Evolutionary conservation across 768 basidiomycete genomes (phyloP).

Genomic region (Gyrodon lividus): DNA sequence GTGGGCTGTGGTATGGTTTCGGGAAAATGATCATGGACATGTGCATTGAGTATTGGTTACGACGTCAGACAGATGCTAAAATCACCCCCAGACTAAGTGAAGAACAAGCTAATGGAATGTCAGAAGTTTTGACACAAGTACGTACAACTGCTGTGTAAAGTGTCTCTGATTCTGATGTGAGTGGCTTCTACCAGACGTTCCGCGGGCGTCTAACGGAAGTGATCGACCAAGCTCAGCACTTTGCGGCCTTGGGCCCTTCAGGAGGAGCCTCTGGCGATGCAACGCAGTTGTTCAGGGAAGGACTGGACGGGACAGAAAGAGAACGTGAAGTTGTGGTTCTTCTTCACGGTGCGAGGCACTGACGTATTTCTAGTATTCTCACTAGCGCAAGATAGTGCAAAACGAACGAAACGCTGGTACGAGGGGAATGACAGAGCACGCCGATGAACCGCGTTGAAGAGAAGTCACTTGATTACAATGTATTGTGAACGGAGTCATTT

Average conservation of each 20-base stretch:
- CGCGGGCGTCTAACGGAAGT: conserved; percentile 72
- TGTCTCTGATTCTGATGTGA: not conserved
- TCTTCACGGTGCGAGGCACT: not conserved
- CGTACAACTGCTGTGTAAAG: conserved; percentile 14
- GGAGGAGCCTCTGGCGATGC: conserved; percentile 53
- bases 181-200: conserved; percentile 56
- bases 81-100: conserved; percentile 62
- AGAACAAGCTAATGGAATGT: conserved; percentile 68
- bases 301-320: conserved; percentile 88
- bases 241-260: conserved; percentile 67
- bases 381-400: conserved; percentile 80
- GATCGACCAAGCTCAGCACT: conserved; percentile 87
- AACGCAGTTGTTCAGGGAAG: conserved; percentile 82
- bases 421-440: conserved; percentile 63
- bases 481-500: not conserved
- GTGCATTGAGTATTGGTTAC: conserved; percentile 39
- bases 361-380: conserved; percentile 62
- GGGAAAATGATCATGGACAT: conserved; percentile 84
- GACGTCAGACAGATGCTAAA: conserved; percentile 2
- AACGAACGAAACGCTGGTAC: conserved; percentile 80
- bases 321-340: conserved; percentile 60
- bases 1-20: conserved; percentile 91
- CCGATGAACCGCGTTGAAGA: conserved; percentile 34
- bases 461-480: not conserved
- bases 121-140: conserved; percentile 68